phyloP scores from a whole-genome alignment of 495 filamentous ascomycete genomes.

The Talaromyces adpressus region DNA sequence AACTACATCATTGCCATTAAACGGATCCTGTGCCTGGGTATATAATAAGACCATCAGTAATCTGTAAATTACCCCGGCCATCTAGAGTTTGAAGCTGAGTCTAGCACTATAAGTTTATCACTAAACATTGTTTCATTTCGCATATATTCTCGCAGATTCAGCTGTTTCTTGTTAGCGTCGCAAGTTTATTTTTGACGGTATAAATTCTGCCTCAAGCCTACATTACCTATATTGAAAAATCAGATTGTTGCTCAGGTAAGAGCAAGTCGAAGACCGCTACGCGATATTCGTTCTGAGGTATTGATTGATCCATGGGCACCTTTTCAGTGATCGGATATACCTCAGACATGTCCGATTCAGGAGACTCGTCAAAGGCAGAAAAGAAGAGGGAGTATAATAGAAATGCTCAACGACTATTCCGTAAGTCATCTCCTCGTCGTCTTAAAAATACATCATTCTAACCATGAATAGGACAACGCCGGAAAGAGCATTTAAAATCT shows the following conservation, averaged over 20 bases:
- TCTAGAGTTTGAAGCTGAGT: not conserved
- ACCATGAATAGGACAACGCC: conserved; percentile 18
- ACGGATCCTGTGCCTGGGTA: not conserved
- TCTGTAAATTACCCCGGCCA: not conserved
- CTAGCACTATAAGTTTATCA: too few relatives aligned
- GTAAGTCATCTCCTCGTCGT: not conserved
- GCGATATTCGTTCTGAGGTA: not conserved
- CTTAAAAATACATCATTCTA: not conserved
- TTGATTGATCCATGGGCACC: not conserved
- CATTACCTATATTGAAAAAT: not conserved
- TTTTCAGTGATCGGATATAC: not conserved
- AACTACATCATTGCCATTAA: not conserved
- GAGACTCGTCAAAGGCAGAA: conserved; percentile 10
- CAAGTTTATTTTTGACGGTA: not conserved
- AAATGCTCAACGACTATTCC: conserved; percentile 14
- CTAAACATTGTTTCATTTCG: not conserved
- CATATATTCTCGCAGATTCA: not conserved
- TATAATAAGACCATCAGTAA: not conserved
- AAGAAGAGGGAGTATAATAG: conserved; percentile 16
- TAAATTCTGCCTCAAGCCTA: not conserved
- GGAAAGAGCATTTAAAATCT: conserved; percentile 32
- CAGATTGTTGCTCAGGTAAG: not conserved
- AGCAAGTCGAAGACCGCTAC: not conserved
- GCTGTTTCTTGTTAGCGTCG: not conserved
- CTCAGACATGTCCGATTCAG: conserved; percentile 11